These are phyloP conservation scores for Mycena citricolor DNA, from an alignment of 1,284 basidiomycete genomes.

Conservation along the genomic window DNA sequence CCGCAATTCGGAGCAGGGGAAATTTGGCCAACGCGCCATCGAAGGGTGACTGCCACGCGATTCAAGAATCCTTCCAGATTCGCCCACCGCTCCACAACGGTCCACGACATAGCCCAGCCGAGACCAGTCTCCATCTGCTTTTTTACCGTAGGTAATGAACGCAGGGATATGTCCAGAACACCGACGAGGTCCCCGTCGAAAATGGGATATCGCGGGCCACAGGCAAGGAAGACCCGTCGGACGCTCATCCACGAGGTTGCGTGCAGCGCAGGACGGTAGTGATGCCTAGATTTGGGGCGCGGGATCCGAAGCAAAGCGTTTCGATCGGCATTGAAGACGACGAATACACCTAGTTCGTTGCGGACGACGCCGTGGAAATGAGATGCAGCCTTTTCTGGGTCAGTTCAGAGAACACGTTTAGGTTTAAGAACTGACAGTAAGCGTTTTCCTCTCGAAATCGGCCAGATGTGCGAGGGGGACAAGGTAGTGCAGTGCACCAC, in stretches of 20 bases:
- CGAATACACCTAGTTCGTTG: constrained; percentile 15
- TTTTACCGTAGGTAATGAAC: not conserved
- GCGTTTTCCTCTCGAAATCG: not conserved
- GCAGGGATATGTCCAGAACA: constrained; percentile 1
- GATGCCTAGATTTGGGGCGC: not conserved
- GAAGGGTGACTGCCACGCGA: not conserved
- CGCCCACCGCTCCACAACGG: not conserved
- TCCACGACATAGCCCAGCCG: not conserved
- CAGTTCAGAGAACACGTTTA: not conserved
- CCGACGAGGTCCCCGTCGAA: not conserved
- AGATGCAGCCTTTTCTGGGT: not conserved
- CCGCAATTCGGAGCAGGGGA: no score
- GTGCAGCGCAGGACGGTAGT: not conserved
- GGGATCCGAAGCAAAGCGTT: constrained; percentile 15
- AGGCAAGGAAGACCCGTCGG: not conserved
- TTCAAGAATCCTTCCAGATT: not conserved
- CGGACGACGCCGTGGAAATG: constrained; percentile 15
- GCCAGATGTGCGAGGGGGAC: not conserved
- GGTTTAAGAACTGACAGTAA: not conserved
- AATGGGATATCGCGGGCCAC: not conserved
- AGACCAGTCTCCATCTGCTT: not conserved
- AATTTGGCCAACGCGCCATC: not conserved
- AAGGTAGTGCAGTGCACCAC: not conserved
- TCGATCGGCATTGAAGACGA: constrained; percentile 16
- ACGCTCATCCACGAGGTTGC: not conserved